phyloP scores from a whole-genome alignment of 176 grass and related monocot species.

The Carex littledalei region DNA sequence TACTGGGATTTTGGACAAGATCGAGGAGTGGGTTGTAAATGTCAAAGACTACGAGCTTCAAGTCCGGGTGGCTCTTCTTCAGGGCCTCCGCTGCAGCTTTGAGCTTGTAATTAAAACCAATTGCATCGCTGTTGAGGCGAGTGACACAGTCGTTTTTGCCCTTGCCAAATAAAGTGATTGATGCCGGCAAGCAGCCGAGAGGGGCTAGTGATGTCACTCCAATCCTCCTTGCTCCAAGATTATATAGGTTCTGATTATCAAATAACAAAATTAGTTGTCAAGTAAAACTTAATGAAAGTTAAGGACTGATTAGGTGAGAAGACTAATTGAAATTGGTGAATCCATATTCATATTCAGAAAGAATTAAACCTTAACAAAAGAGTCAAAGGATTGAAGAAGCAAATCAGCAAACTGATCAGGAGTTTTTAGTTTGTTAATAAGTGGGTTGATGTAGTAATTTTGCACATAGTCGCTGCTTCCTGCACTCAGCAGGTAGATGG shows the following conservation, averaged over 20 bases:
- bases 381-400: conserved; percentile 61
- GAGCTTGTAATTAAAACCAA: conserved; percentile 67
- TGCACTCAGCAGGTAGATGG: conserved; percentile 76
- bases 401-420: conserved; percentile 61
- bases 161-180: conserved; percentile 61
- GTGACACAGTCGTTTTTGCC: conserved; percentile 45
- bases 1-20: conserved; percentile 54
- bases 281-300: no score
- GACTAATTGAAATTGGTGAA: background rate
- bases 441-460: conserved; percentile 90
- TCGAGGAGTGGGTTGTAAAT: conserved; percentile 81
- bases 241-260: conserved; percentile 50
- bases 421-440: conserved; percentile 43
- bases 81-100: conserved; percentile 32
- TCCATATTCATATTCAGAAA: background rate
- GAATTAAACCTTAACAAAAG: conserved; percentile 51
- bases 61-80: conserved; percentile 38
- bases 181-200: conserved; percentile 72
- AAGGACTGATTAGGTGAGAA: no score
- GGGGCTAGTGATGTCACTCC: conserved; percentile 88
- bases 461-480: conserved; percentile 91
- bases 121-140: conserved; percentile 69
- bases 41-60: conserved; percentile 87
- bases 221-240: conserved; percentile 61
- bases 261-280: background rate